A percentile compares a stretch with the other conserved stretches of the same genome.
These are phyloP conservation scores for Setomelanomma holmii DNA, from an alignment of 2,329 filamentous ascomycete species.

Conservation along the genomic window DNA sequence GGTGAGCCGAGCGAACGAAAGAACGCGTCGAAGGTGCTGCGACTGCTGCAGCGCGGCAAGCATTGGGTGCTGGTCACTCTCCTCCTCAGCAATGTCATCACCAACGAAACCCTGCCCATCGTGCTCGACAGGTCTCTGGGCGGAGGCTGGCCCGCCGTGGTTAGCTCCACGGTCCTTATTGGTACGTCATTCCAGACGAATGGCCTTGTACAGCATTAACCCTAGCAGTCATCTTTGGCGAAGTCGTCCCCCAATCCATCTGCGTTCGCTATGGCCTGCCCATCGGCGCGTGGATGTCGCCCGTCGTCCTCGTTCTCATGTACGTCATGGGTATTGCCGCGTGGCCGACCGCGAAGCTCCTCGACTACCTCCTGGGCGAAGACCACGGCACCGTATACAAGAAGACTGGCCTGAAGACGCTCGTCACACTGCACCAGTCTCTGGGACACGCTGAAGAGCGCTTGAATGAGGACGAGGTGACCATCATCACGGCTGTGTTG, in stretches of 20 bases:
- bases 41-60: constrained; percentile 84
- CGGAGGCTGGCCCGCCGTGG: constrained; percentile 90
- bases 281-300: constrained; percentile 93
- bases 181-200: constrained; percentile 62
- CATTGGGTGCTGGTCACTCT: constrained; percentile 98
- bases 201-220: constrained; percentile 2
- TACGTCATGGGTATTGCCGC: constrained; percentile 88
- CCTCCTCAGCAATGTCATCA: constrained; percentile 94
- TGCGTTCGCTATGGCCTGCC: constrained; percentile 95
- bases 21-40: constrained; percentile 82
- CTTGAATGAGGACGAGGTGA: constrained; percentile 96
- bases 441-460: constrained; percentile 84
- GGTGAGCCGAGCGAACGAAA: constrained; percentile 83
- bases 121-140: constrained; percentile 93
- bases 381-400: constrained; percentile 98
- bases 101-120: constrained; percentile 91
- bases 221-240: constrained; percentile 87
- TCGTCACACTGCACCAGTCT: constrained; percentile 93
- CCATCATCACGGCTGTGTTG: constrained; percentile 95
- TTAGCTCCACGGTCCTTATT: constrained; percentile 92
- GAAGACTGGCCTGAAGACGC: constrained; percentile 94
- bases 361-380: constrained; percentile 90
- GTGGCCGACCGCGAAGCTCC: constrained; percentile 93
- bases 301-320: constrained; percentile 87
- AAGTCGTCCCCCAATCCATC: constrained; percentile 93